Percentiles rank a stretch among this genome's conserved stretches.
phyloP scores from a whole-genome alignment of 2,329 filamentous ascomycete species.

The Venturia nashicola region DNA sequence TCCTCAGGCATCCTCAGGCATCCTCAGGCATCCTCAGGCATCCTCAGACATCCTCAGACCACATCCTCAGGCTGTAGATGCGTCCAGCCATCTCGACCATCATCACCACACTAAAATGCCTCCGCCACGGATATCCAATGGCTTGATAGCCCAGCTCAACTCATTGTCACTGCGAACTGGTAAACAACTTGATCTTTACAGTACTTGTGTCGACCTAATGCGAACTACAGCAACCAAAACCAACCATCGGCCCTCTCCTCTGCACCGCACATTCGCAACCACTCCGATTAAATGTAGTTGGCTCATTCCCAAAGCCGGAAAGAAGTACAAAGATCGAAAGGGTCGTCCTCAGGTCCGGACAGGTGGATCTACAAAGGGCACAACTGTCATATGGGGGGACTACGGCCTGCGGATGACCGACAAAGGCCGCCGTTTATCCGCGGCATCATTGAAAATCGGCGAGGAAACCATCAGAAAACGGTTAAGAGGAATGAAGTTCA shows the following conservation, averaged over 20 bases:
- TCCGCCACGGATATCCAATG: slow-evolving; percentile 6
- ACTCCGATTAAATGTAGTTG: slow-evolving; percentile 53
- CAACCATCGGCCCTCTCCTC: not conserved
- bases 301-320: slow-evolving; percentile 70
- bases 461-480: slow-evolving; percentile 88
- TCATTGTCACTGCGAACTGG: slow-evolving; percentile 3
- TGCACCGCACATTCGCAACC: slow-evolving; percentile 57
- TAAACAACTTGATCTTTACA: not conserved
- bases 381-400: slow-evolving; percentile 91
- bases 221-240: slow-evolving; percentile 1
- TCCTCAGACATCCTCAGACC: no score
- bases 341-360: slow-evolving; percentile 79
- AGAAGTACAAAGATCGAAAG: slow-evolving; percentile 79
- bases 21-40: no score
- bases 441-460: slow-evolving; percentile 74
- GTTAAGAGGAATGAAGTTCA: slow-evolving; percentile 81
- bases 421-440: slow-evolving; percentile 81
- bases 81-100: not conserved
- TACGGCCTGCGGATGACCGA: slow-evolving; percentile 90
- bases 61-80: no score
- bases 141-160: slow-evolving; percentile 8
- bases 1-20: no score
- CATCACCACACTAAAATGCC: slow-evolving; percentile 5
- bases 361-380: slow-evolving; percentile 82
- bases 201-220: not conserved